Base-by-base conservation (phyloP, 1,284 basidiomycete genomes). In the Xerocomus cyaneibrunnescens region DNA sequence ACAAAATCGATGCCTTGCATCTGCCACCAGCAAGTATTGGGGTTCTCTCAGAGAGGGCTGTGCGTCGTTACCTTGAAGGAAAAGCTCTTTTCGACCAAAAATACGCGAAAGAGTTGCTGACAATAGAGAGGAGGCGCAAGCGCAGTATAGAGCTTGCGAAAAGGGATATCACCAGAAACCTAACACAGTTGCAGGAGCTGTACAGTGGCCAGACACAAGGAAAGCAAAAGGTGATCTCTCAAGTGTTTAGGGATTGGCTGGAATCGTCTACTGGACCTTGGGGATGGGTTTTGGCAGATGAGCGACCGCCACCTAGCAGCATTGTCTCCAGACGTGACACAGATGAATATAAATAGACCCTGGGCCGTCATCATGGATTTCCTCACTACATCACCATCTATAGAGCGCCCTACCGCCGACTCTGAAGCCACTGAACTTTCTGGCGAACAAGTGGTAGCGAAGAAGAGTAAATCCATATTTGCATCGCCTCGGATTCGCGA, bases 261-360 rank as follows among this genome's bases (percentile, higher is more conserved):
- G 62, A 76, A 40, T 68, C 69, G 7, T 72, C 75, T 7, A 74
- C 76, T 30, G 79, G 75, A 21, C 76, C 75, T 57, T 87, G 81
- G 84, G 76, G 74, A 42, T 89, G 85, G 83, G 82, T 84, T 16
- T 92, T 85, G 89, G 85, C 82, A 19, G 76, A 83, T 46, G 90
- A 93, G 68, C 74, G 75, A 25, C 90, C 90, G 7, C 90, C 90
- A 8, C 85, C 91, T 5, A 89, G 86, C 59, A 90, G 88, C 55
- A 89, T 93, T 58, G 86, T 87, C 28, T 83, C 87, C 28, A 73
- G 90, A 50, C 72, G 88, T 45, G 90, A 92, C 61, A 91, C 88
- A 3, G 74, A 76, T 36, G 89, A 92, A 69, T 89, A 83, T 74
- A 36, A 90, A 91, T 59, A 83, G 78, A 57, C 71, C 92, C 27